These are phyloP conservation scores for Nemophila menziesii DNA, from an alignment of 257 asterid genomes.

Conservation along the genomic window DNA sequence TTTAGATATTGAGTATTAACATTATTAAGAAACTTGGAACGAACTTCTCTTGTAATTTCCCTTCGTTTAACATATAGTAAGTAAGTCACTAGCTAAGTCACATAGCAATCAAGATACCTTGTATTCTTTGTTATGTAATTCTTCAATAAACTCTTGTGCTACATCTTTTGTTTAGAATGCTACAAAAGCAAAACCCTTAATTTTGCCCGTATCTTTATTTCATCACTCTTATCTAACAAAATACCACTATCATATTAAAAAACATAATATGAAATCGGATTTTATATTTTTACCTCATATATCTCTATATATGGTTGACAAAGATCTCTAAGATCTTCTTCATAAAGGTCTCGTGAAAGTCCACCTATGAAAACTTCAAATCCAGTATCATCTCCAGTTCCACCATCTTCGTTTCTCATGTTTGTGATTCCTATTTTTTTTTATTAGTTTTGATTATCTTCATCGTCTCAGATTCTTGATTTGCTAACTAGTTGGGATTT, in stretches of 20 bases:
- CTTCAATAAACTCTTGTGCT: slow-evolving; percentile 83
- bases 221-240: slow-evolving; percentile 73
- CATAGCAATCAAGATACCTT: too few relatives aligned
- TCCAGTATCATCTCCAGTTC: slow-evolving; percentile 66
- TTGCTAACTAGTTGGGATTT: too few relatives aligned
- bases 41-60: too few relatives aligned
- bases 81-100: too few relatives aligned
- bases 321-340: slow-evolving; percentile 69
- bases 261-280: neutral
- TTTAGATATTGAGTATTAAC: too few relatives aligned
- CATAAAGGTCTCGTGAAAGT: slow-evolving; percentile 67
- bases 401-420: slow-evolving; percentile 86
- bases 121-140: slow-evolving; percentile 66
- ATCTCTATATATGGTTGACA: slow-evolving; percentile 72
- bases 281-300: slow-evolving; percentile 43
- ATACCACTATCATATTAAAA: neutral
- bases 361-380: slow-evolving; percentile 93
- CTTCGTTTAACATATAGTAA: too few relatives aligned
- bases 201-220: slow-evolving; percentile 93
- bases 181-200: slow-evolving; percentile 95
- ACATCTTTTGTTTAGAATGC: slow-evolving; percentile 67
- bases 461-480: too few relatives aligned
- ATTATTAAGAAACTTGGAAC: too few relatives aligned
- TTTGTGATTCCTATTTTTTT: too few relatives aligned
- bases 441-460: too few relatives aligned